Conservation (phyloP, 2,329 filamentous ascomycete genomes). For the Trichophyton rubrum region DNA sequence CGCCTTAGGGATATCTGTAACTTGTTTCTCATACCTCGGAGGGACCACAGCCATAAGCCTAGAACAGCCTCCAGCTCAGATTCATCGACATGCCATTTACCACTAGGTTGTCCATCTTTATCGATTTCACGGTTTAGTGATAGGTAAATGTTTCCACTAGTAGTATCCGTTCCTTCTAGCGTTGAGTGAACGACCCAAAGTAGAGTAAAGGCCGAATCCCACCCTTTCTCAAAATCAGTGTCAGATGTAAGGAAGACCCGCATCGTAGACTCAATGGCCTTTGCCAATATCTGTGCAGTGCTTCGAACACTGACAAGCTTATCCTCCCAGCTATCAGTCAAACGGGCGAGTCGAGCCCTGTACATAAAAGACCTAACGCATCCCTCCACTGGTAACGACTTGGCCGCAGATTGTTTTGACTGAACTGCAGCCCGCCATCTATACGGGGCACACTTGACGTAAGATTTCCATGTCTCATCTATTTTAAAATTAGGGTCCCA, state of each 20-base stretch:
- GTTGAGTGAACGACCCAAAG: background rate
- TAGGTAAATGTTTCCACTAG: constrained; percentile 2
- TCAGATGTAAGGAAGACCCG: background rate
- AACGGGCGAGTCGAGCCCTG: background rate
- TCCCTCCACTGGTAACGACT: background rate
- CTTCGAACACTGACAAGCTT: background rate
- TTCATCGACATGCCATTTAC: constrained; percentile 17
- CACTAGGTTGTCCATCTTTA: background rate
- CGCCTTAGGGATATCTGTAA: constrained; percentile 5
- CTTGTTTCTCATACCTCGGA: constrained; percentile 8
- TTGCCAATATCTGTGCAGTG: background rate
- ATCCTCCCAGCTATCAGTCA: background rate
- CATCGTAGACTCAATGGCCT: background rate
- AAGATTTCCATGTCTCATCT: background rate
- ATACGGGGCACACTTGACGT: background rate
- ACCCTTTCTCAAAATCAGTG: background rate
- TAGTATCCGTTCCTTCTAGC: background rate
- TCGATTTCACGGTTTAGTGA: constrained; percentile 4
- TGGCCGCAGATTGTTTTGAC: background rate
- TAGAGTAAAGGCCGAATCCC: background rate
- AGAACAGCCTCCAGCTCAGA: constrained; percentile 23
- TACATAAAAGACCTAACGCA: background rate
- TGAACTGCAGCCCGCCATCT: background rate
- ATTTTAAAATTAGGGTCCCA: background rate
- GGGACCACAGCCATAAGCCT: constrained; percentile 24